Evolutionary conservation across 106 monocot species (phyloP).

Genomic region (Allium sativum): DNA sequence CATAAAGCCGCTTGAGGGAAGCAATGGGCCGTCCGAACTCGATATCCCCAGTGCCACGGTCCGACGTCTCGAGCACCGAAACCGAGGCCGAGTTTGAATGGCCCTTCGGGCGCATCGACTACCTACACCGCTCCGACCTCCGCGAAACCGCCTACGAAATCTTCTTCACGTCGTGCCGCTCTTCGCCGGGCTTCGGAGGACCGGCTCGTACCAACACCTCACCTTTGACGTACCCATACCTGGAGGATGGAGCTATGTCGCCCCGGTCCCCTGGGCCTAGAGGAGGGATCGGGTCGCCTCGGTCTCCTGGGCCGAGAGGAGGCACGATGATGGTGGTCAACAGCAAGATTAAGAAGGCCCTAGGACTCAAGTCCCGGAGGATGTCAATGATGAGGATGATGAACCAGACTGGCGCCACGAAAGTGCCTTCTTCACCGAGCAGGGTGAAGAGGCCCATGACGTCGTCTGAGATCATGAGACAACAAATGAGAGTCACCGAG

Average conservation of each 20-base stretch:
- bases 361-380: conserved; percentile 42
- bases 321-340: conserved; percentile 31
- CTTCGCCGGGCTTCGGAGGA: conserved; percentile 40
- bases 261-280: conserved; percentile 2
- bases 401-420: conserved; percentile 6
- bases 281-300: background rate
- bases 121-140: conserved; percentile 41
- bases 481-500: conserved; percentile 56
- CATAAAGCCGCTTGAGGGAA: too few species aligned
- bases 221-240: background rate
- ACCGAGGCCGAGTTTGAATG: conserved; percentile 40
- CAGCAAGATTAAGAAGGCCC: conserved; percentile 35
- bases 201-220: background rate
- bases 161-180: conserved; percentile 74
- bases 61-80: background rate
- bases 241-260: background rate
- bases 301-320: conserved; percentile 10
- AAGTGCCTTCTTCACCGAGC: conserved; percentile 14
- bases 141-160: conserved; percentile 85
- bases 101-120: conserved; percentile 75
- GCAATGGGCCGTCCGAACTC: conserved; percentile 4
- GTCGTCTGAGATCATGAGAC: conserved; percentile 67
- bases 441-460: conserved; percentile 54
- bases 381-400: conserved; percentile 24
- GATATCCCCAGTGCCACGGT: conserved; percentile 12